These are phyloP conservation scores for Candida lessepsii DNA, from an alignment of 805 yeast genomes.

Conservation along the genomic window DNA sequence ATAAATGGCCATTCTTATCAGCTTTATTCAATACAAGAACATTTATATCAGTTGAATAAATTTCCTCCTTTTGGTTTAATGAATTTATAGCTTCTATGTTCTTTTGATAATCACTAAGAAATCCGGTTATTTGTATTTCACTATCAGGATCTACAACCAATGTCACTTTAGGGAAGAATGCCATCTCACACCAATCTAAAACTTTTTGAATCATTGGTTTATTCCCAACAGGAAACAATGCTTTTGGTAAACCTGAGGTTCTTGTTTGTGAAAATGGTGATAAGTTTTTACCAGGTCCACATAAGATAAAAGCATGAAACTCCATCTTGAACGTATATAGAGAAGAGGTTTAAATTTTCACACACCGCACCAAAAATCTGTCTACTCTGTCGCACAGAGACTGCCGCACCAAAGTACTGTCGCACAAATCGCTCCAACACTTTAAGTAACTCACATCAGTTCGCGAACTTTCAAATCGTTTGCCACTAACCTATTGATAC, in stretches of 20 bases:
- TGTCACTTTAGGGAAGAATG: constrained; percentile 69
- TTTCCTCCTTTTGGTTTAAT: constrained; percentile 16
- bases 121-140: constrained; percentile 44
- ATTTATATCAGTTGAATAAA: constrained; percentile 15
- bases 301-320: constrained; percentile 84
- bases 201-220: constrained; percentile 85
- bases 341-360: background rate
- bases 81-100: constrained; percentile 15
- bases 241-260: constrained; percentile 72
- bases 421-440: background rate
- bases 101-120: constrained; percentile 46
- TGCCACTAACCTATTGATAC: constrained; percentile 2
- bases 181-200: constrained; percentile 89
- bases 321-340: constrained; percentile 55
- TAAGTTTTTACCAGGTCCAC: constrained; percentile 79
- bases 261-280: constrained; percentile 67
- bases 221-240: constrained; percentile 86
- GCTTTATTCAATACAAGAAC: constrained; percentile 24
- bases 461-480: background rate
- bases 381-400: no score
- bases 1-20: constrained; percentile 60
- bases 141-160: constrained; percentile 56
- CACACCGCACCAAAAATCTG: background rate
- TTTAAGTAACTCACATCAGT: background rate
- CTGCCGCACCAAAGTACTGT: background rate